phyloP scores from a whole-genome alignment of 306 rosid genomes.

The Delonix regia region DNA sequence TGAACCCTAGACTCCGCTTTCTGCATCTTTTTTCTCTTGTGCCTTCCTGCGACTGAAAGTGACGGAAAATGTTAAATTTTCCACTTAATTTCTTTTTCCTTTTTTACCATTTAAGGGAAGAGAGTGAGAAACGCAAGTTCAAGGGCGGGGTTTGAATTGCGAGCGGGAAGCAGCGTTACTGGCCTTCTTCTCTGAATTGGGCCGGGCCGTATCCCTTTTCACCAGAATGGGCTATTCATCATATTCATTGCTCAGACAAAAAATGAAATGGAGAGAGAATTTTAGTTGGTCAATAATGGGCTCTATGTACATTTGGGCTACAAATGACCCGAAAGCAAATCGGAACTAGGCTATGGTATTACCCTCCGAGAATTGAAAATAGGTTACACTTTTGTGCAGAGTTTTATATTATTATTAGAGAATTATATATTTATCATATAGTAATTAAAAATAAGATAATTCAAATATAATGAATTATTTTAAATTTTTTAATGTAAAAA shows the following conservation, averaged over 20 bases:
- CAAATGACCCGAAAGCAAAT: not conserved
- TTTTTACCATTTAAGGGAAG: not conserved
- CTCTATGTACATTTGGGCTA: not conserved
- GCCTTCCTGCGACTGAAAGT: constrained; percentile 20
- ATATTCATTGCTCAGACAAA: too few relatives aligned
- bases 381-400: too few relatives aligned
- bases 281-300: too few relatives aligned
- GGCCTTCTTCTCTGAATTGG: not conserved
- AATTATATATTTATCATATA: too few relatives aligned
- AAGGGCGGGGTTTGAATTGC: constrained; percentile 52
- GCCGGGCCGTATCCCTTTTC: not conserved
- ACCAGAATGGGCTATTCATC: not conserved
- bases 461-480: too few relatives aligned
- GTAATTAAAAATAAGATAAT: too few relatives aligned
- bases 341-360: not conserved
- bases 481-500: too few relatives aligned
- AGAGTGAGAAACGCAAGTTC: not conserved
- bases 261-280: too few relatives aligned
- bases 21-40: constrained; percentile 37
- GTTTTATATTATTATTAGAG: too few relatives aligned
- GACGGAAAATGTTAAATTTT: constrained; percentile 15
- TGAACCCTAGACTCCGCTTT: constrained; percentile 28
- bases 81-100: not conserved
- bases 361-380: too few relatives aligned
- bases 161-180: constrained; percentile 40